A percentile compares a stretch with the other conserved stretches of the same genome.
phyloP scores from a whole-genome alignment of 169 alveolate genomes.

The Plasmodium falciparum region DNA sequence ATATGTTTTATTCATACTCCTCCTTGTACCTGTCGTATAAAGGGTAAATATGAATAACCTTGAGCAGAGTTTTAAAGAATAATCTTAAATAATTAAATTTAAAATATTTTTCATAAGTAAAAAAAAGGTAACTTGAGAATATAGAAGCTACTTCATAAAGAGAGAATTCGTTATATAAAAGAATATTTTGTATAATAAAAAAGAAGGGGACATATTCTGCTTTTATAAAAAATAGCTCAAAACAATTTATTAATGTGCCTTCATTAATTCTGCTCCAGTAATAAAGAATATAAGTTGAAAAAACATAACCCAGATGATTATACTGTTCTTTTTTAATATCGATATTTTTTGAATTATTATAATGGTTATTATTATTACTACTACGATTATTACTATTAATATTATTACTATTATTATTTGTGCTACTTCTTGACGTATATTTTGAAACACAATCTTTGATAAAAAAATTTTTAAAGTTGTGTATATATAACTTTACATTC shows the following conservation, averaged over 20 bases:
- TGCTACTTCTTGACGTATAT: neutral
- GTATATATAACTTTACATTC: constrained; percentile 32
- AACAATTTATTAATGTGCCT: constrained; percentile 84
- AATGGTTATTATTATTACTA: no score
- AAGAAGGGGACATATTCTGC: constrained; percentile 84
- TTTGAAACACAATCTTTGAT: neutral
- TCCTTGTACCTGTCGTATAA: constrained; percentile 54
- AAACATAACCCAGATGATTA: constrained; percentile 80
- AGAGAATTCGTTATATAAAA: constrained; percentile 79
- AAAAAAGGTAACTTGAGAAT: constrained; percentile 53
- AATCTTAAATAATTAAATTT: constrained; percentile 22
- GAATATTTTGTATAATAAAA: constrained; percentile 82
- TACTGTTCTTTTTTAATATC: constrained; percentile 41
- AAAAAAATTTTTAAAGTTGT: constrained; percentile 12
- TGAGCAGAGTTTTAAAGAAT: constrained; percentile 12
- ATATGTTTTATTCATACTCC: constrained; percentile 40
- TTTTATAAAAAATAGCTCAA: constrained; percentile 80
- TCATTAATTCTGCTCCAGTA: constrained; percentile 86
- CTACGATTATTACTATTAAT: no score
- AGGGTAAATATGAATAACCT: constrained; percentile 21
- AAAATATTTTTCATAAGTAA: constrained; percentile 41
- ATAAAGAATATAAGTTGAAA: constrained; percentile 82
- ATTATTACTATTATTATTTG: neutral
- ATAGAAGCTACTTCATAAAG: constrained; percentile 77
- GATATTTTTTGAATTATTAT: constrained; percentile 1